Base-by-base conservation (phyloP, 768 basidiomycete genomes). In the Phlebiopsis gigantea region DNA sequence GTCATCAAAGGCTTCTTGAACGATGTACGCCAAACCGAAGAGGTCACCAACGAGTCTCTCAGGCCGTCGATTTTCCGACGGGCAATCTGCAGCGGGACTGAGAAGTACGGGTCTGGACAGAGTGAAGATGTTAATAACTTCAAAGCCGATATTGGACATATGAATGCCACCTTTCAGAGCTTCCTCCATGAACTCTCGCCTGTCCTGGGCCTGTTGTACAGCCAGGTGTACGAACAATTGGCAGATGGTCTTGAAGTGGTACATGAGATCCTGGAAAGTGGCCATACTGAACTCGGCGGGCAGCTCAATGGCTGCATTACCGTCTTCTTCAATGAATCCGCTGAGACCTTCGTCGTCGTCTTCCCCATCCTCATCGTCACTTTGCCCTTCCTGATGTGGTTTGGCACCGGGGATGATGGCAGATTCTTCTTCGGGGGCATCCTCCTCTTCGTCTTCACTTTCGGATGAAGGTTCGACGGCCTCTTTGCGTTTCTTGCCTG, bases 201-300 rank as follows among this genome's bases (percentile, higher is more conserved):
- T 76, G 46, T 83, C 75, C 2, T 67, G 69, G 17, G 75, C 68
- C 5, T 80, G 75, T 29, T 75, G 80, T 28, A 90, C 83, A 34
- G 88, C 87, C 42, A 95, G 73, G 62, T 93, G 85, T 12, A 93
- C 88, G 61, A 93, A 89, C 26, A 93, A 79, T 65, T 96, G 93
- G 62, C 90, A 93, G 44, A 93, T 77, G 39, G 88, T 85, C 72
- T 93, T 93, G 79, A 93, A 92, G 59, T 93, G 88, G 60, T 87
- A 80, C 14, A 80, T 73, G 19, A 88, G 74, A 63, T 90, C 87
- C 66, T 92, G 84, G 66, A 88, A 85, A 1, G 84, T 77, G 54
- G 80, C 79, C 84, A 89, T 84, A 69, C 90, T 93, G 72, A 91
- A 96, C 63, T 87, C 81, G 51, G 77, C 75, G 8, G 90, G 91